These are phyloP conservation scores for Helminthosporium solani DNA, from an alignment of 2,329 filamentous ascomycete species.

Conservation along the genomic window DNA sequence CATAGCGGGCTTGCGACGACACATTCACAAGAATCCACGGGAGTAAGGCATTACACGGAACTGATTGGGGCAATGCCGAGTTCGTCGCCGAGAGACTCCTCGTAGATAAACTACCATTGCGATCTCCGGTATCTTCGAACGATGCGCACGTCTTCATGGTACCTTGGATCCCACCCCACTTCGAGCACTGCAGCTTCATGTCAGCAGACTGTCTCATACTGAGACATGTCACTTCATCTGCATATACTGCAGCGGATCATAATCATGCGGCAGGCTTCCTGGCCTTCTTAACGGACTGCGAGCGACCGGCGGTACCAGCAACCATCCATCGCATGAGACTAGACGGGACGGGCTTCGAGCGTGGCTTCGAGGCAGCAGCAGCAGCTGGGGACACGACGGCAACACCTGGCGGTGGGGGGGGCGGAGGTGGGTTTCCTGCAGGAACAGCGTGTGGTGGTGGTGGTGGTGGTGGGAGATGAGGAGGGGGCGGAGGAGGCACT, in stretches of 20 bases:
- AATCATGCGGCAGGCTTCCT: conserved; percentile 6
- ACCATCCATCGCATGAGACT: conserved; percentile 14
- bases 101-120: conserved; percentile 1
- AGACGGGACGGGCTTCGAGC: conserved; percentile 1
- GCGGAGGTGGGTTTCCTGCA: conserved; percentile 11
- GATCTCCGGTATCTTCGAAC: conserved; percentile 8
- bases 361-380: neutral
- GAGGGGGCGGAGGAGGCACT: conserved; percentile 6
- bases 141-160: conserved; percentile 9
- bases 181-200: conserved; percentile 10
- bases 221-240: neutral
- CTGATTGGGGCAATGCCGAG: neutral
- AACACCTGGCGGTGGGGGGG: conserved; percentile 10
- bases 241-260: neutral
- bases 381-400: conserved; percentile 1
- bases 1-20: neutral
- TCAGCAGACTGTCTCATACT: conserved; percentile 9
- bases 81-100: neutral
- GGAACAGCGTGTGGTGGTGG: conserved; percentile 6
- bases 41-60: neutral
- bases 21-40: neutral
- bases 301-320: conserved; percentile 6
- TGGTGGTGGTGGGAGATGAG: too few species aligned
- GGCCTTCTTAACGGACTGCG: conserved; percentile 6
- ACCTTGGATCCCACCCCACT: conserved; percentile 5